Evolutionary conservation across 805 yeast genomes (phyloP), one percentile per base, ranked within the genome.

Genomic region (Blastobotrys robertii): DNA sequence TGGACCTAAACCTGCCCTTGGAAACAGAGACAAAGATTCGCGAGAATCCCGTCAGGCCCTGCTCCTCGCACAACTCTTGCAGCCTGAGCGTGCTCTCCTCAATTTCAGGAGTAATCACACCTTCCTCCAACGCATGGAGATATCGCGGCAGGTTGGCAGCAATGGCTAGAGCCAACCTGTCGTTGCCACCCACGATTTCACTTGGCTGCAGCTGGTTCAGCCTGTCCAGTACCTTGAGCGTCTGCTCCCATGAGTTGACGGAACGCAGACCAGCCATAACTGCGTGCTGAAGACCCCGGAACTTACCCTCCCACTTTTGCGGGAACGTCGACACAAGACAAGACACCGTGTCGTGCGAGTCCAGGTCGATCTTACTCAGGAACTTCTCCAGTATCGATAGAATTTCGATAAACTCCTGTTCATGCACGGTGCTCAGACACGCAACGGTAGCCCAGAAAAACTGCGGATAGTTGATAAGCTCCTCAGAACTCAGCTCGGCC

Each of bases 401-500:
- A 0, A 83, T 84, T 55, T 94, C 97, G 41, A 87, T 76, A 54
- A 83, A 94, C 56, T 92, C 98, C 51, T 81, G 87, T 58, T 94
- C 97, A 53, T 88, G 95, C 25, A 87, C 74, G 0, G 97, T 85
- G 45, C 81, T 81, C 49, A 92, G 65, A 51, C 96, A 82, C 0
- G 97, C 98, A 10, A 87, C 92, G 30, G 88, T 76, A 0, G 88
- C 81, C 99, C 99, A 92, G 58, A 90, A 92, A 33, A 94, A 65
- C 57, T 88, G 97, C 1, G 98, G 97, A 60, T 81, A 86, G 50
- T 84, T 83, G 44, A 84, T 80, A 47, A 92, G 65, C 50, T 83
- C 81, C 32, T 77, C 83, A 7, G 90, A 73, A 51, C 80, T 84
- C 37, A 87, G 64, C 54, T 86, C 94, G 0, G 95, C 92, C 1